phyloP scores from a whole-genome alignment of 2,329 filamentous ascomycete species.

The Fusarium decemcellulare region DNA sequence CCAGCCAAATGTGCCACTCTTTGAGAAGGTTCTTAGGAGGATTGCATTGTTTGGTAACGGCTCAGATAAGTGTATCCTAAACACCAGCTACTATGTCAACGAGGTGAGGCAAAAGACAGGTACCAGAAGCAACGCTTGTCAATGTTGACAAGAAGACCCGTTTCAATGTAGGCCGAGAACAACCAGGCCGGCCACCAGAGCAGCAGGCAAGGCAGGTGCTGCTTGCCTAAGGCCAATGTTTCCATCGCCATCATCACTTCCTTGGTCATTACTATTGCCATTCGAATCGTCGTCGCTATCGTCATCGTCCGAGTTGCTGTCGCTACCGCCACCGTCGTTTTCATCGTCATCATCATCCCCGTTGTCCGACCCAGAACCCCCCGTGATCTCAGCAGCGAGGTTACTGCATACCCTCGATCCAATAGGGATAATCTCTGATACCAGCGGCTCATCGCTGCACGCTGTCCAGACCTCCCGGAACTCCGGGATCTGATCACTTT shows the following conservation, averaged over 20 bases:
- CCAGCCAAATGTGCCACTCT: too few relatives aligned
- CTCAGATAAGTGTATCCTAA: too few relatives aligned
- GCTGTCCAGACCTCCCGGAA: neutral
- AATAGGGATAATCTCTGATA: neutral
- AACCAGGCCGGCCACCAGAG: neutral
- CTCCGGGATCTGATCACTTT: neutral
- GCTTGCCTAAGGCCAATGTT: neutral
- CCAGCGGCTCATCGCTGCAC: slow-evolving; percentile 6
- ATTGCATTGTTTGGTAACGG: too few relatives aligned
- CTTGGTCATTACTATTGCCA: neutral
- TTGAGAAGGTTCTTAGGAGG: too few relatives aligned
- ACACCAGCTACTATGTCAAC: too few relatives aligned
- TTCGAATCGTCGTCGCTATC: neutral
- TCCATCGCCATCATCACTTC: neutral
- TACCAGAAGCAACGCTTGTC: too few relatives aligned
- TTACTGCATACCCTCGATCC: slow-evolving; percentile 10
- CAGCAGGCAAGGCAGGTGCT: neutral
- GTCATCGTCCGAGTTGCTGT: neutral
- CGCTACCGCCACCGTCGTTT: neutral
- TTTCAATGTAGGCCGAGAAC: neutral
- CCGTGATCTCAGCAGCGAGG: slow-evolving; percentile 18
- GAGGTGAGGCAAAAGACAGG: too few relatives aligned
- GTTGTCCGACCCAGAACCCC: neutral
- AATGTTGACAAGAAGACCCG: too few relatives aligned
- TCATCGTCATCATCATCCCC: neutral